A percentile compares a stretch with the other conserved stretches of the same genome.
Evolutionary conservation across 306 rosid genomes (phyloP).

Genomic region (Acacia acuminata): DNA sequence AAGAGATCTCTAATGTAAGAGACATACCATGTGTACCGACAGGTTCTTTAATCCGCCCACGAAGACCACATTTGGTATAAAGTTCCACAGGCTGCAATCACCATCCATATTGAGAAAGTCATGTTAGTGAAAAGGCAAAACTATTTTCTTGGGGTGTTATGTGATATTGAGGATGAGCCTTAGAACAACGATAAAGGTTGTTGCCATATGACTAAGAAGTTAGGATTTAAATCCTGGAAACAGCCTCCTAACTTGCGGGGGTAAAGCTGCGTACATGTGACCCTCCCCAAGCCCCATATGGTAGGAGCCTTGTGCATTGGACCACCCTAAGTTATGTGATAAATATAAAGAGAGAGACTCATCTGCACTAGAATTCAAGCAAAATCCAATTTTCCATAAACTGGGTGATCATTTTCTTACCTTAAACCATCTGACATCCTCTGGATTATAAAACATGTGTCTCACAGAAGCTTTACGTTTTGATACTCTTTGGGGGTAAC

Average conservation of each 20-base stretch:
- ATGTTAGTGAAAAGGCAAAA: constrained; percentile 9
- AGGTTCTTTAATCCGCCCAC: constrained; percentile 93
- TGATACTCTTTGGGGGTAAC: constrained; percentile 95
- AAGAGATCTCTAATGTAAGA: constrained; percentile 5
- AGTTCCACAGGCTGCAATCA: constrained; percentile 94
- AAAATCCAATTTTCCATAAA: constrained; percentile 13
- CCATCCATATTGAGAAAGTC: constrained; percentile 29
- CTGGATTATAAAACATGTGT: constrained; percentile 91
- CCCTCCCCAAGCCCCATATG: too few species aligned
- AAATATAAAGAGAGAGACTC: not conserved
- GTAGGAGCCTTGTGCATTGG: too few species aligned
- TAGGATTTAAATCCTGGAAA: too few species aligned
- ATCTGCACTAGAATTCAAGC: constrained; percentile 1
- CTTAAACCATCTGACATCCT: constrained; percentile 97
- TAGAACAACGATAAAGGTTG: too few species aligned
- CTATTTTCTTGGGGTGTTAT: not conserved
- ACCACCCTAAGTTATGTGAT: not conserved
- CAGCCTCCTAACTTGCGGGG: too few species aligned
- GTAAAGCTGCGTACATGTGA: too few species aligned
- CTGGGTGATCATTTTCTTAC: constrained; percentile 40
- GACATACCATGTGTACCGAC: constrained; percentile 94
- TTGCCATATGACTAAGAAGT: too few species aligned
- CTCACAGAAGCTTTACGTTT: constrained; percentile 81
- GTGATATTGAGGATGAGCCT: not conserved
- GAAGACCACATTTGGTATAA: constrained; percentile 80